Conservation (phyloP, 2,329 filamentous ascomycete species). For the Xylaria hypoxylon region DNA sequence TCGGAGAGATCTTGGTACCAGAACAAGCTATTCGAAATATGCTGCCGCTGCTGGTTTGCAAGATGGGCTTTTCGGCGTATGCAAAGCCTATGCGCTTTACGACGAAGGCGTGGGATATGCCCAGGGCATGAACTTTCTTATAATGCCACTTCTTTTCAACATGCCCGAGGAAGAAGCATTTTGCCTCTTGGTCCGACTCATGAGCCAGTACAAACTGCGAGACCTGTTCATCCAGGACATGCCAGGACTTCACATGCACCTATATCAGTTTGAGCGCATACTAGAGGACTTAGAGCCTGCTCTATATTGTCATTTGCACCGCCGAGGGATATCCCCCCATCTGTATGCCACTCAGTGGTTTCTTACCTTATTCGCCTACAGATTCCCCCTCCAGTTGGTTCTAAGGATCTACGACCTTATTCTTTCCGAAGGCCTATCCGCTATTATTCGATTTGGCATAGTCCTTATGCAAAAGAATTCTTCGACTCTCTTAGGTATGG, state of each 20-base stretch:
- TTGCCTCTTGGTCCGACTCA: constrained; percentile 88
- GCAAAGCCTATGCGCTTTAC: constrained; percentile 96
- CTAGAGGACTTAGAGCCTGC: constrained; percentile 95
- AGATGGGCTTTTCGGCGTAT: constrained; percentile 93
- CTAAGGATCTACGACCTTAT: constrained; percentile 97
- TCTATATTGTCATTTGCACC: constrained; percentile 91
- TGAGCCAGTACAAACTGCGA: constrained; percentile 95
- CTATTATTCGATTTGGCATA: constrained; percentile 93
- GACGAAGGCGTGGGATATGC: constrained; percentile 96
- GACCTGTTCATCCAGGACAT: constrained; percentile 96
- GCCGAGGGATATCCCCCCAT: constrained; percentile 87
- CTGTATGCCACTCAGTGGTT: constrained; percentile 99
- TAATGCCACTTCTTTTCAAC: constrained; percentile 96
- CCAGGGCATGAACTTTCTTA: constrained; percentile 98
- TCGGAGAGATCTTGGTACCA: constrained; percentile 86
- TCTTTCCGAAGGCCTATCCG: constrained; percentile 89
- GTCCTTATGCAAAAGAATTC: constrained; percentile 97
- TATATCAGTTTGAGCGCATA: constrained; percentile 95
- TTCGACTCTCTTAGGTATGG: constrained; percentile 79
- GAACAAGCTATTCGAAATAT: constrained; percentile 97
- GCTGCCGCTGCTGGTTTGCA: constrained; percentile 90
- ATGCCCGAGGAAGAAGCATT: constrained; percentile 99
- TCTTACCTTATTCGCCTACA: constrained; percentile 96
- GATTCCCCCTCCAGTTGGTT: constrained; percentile 95
- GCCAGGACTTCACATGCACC: constrained; percentile 91